phyloP scores from a whole-genome alignment of 139 green algal species.

The Dunaliella primolecta region DNA sequence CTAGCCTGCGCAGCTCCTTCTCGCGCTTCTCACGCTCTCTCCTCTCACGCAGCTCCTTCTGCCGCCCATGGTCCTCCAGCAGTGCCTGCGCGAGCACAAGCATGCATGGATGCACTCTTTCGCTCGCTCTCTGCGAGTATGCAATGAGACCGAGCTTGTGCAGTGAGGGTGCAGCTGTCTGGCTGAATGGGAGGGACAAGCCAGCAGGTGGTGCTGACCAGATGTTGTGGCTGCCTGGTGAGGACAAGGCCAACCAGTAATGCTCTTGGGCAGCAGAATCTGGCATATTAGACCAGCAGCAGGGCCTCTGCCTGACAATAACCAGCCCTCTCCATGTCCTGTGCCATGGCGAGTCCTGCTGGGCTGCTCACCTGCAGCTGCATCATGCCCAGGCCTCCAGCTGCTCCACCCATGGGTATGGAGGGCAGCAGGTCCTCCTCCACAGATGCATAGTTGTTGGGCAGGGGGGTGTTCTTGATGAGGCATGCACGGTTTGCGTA shows the following conservation, averaged over 20 bases:
- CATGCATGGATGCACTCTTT: neutral
- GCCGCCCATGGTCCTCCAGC: conserved; percentile 48
- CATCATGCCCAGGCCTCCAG: conserved; percentile 39
- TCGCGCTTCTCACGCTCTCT: conserved; percentile 38
- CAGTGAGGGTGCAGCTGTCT: neutral
- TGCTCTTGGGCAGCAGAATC: neutral
- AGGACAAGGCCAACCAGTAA: neutral
- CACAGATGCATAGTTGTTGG: conserved; percentile 52
- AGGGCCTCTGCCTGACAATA: no score
- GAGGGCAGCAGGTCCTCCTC: conserved; percentile 64
- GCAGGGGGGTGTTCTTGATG: conserved; percentile 63
- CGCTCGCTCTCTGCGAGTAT: neutral
- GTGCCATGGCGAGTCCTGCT: no score
- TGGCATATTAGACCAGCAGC: no score
- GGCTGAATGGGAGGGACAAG: neutral
- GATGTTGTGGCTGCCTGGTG: neutral
- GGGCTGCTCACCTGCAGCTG: conserved; percentile 60
- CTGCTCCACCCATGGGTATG: conserved; percentile 32
- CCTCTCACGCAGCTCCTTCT: conserved; percentile 48
- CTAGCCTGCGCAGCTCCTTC: conserved; percentile 42
- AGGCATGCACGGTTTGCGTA: conserved; percentile 51
- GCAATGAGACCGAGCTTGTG: neutral
- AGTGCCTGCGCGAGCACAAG: conserved; percentile 24
- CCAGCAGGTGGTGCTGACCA: neutral
- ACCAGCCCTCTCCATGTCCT: no score